Evolutionary conservation across 306 rosid genomes (phyloP).

Genomic region (Aeschynomene evenia): DNA sequence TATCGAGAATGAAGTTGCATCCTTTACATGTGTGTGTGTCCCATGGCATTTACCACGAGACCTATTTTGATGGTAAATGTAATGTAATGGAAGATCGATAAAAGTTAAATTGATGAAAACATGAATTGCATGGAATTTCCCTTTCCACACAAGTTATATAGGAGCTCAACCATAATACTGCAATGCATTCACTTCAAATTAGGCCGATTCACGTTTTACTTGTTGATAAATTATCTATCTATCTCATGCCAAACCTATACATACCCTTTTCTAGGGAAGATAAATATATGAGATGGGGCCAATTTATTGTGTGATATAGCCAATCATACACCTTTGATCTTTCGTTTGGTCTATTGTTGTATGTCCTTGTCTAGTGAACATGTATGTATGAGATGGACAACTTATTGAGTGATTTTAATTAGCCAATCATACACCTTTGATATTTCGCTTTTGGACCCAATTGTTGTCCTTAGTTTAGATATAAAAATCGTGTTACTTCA

Average conservation of each 20-base stretch:
- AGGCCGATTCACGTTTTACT: slow-evolving; percentile 44
- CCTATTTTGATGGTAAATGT: not conserved
- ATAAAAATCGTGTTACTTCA: not conserved
- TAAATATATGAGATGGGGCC: slow-evolving; percentile 15
- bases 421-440: slow-evolving; percentile 7
- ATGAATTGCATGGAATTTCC: slow-evolving; percentile 43
- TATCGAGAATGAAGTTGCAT: not conserved
- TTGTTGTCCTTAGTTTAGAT: slow-evolving; percentile 1
- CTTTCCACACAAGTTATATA: slow-evolving; percentile 4
- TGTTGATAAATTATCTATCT: not conserved
- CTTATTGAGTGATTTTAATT: slow-evolving; percentile 23
- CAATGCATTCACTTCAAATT: slow-evolving; percentile 31
- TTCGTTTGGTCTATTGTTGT: not conserved
- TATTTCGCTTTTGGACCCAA: slow-evolving; percentile 30
- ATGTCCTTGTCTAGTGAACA: not conserved
- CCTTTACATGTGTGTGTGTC: slow-evolving; percentile 6
- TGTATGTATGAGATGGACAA: not conserved
- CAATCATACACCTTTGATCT: slow-evolving; percentile 8
- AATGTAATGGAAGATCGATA: too few species aligned
- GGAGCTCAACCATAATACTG: slow-evolving; percentile 9
- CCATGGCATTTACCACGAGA: slow-evolving; percentile 12
- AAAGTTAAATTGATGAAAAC: slow-evolving; percentile 26
- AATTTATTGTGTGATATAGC: slow-evolving; percentile 16
- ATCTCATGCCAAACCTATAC: slow-evolving; percentile 12
- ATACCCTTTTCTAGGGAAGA: slow-evolving; percentile 11